Conservation (phyloP, 1,284 basidiomycete species). For the Blastosporella zonata region DNA sequence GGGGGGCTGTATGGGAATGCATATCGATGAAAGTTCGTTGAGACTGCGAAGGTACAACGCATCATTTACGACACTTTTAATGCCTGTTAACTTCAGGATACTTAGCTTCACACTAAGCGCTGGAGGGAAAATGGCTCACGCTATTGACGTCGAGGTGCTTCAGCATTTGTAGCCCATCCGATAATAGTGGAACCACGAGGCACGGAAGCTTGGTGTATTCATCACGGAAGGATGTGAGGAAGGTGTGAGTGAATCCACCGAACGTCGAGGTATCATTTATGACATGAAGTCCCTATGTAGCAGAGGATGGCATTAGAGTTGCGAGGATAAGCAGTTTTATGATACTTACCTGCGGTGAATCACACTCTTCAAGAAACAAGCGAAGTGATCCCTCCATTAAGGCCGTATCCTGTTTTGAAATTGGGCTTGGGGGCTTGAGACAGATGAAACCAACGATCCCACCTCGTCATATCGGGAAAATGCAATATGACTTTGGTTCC, state of each 20-base stretch:
- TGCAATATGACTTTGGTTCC: slow-evolving; percentile 48
- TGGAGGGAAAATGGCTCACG: slow-evolving; percentile 33
- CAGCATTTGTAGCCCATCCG: slow-evolving; percentile 38
- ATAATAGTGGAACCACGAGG: slow-evolving; percentile 56
- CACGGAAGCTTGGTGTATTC: slow-evolving; percentile 59
- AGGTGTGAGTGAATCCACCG: slow-evolving; percentile 57
- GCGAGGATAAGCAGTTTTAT: not conserved
- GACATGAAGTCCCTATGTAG: slow-evolving; percentile 61
- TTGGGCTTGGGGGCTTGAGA: not conserved
- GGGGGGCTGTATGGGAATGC: slow-evolving; percentile 54
- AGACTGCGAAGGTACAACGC: slow-evolving; percentile 53
- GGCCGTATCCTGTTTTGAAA: slow-evolving; percentile 42
- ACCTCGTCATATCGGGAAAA: slow-evolving; percentile 60
- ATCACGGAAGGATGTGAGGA: slow-evolving; percentile 60
- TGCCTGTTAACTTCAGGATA: slow-evolving; percentile 24
- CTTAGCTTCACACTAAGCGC: slow-evolving; percentile 7
- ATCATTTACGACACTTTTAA: slow-evolving; percentile 53
- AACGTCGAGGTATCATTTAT: slow-evolving; percentile 60
- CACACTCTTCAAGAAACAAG: slow-evolving; percentile 68
- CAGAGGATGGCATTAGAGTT: slow-evolving; percentile 1
- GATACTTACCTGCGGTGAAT: slow-evolving; percentile 59
- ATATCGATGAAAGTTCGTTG: slow-evolving; percentile 51
- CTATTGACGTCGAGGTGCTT: slow-evolving; percentile 37
- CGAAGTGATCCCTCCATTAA: slow-evolving; percentile 68
- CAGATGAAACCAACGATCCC: slow-evolving; percentile 13